These are phyloP conservation scores for Clonostachys rhizophaga DNA, from an alignment of 2,329 filamentous ascomycete genomes.

Conservation along the genomic window DNA sequence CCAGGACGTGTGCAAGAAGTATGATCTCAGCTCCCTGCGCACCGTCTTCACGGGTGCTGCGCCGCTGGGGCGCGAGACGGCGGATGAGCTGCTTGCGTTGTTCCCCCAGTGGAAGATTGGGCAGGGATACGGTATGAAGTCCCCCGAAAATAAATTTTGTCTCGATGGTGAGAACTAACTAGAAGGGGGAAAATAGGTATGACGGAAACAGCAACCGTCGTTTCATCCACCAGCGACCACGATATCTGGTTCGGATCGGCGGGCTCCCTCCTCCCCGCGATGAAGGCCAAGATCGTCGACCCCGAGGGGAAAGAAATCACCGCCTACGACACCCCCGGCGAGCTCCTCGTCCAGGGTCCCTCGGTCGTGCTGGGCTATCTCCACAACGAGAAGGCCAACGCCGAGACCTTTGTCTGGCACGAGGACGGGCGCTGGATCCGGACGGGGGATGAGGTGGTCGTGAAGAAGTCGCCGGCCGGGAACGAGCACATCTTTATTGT, in stretches of 20 bases:
- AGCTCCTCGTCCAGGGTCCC: constrained; percentile 70
- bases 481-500: constrained; percentile 78
- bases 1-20: constrained; percentile 51
- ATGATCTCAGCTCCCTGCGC: constrained; percentile 64
- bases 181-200: constrained; percentile 43
- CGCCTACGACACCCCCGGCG: constrained; percentile 64
- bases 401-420: constrained; percentile 64
- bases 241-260: constrained; percentile 70
- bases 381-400: constrained; percentile 74
- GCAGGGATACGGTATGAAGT: constrained; percentile 63
- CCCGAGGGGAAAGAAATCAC: constrained; percentile 62
- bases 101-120: constrained; percentile 63
- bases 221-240: constrained; percentile 50
- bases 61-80: constrained; percentile 66
- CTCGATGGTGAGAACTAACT: background rate
- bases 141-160: background rate
- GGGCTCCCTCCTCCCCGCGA: constrained; percentile 62
- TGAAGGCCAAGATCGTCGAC: constrained; percentile 61
- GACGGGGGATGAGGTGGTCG: constrained; percentile 75
- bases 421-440: constrained; percentile 67
- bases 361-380: constrained; percentile 75
- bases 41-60: constrained; percentile 69
- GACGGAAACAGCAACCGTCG: constrained; percentile 73
- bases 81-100: constrained; percentile 54
- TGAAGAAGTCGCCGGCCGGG: constrained; percentile 55